phyloP scores from a whole-genome alignment of 495 filamentous ascomycete species.

The Niebla homalea region DNA sequence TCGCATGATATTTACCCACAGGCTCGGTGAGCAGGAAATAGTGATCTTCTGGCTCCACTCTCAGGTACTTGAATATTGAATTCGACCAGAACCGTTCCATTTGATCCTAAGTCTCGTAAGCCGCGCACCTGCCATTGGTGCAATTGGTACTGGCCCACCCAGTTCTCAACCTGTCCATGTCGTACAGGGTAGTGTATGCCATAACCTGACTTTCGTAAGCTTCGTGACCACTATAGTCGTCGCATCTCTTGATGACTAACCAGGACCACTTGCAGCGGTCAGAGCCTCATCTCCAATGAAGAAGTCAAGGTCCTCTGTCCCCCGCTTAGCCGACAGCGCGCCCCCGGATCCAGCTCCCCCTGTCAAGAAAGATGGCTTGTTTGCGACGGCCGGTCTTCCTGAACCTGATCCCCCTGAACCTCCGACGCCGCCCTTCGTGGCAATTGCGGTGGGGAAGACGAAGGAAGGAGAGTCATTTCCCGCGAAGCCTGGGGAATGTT shows the following conservation, averaged over 20 bases:
- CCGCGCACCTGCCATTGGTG: slow-evolving; percentile 14
- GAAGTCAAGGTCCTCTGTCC: slow-evolving; percentile 95
- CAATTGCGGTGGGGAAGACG: slow-evolving; percentile 97
- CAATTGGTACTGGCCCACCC: slow-evolving; percentile 40
- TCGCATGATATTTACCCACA: slow-evolving; percentile 34
- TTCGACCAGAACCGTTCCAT: slow-evolving; percentile 99
- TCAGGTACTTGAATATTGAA: slow-evolving; percentile 98
- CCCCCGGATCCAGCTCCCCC: slow-evolving; percentile 70
- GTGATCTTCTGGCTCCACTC: slow-evolving; percentile 96
- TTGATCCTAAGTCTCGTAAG: slow-evolving; percentile 48
- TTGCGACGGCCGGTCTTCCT: slow-evolving; percentile 75
- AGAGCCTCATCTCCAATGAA: slow-evolving; percentile 97
- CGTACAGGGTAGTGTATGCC: slow-evolving; percentile 93
- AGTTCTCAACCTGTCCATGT: slow-evolving; percentile 96
- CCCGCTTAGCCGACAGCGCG: slow-evolving; percentile 80
- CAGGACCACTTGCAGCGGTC: slow-evolving; percentile 67
- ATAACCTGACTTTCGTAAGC: slow-evolving; percentile 47
- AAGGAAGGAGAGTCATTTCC: slow-evolving; percentile 98
- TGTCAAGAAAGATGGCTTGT: slow-evolving; percentile 91
- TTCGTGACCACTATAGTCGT: background rate
- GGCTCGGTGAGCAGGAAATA: slow-evolving; percentile 96
- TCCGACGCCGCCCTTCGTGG: slow-evolving; percentile 68
- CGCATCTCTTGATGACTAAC: slow-evolving; percentile 26
- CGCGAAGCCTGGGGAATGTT: slow-evolving; percentile 61
- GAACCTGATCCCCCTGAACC: slow-evolving; percentile 64